Percentiles rank a stretch among this genome's conserved stretches.
phyloP scores from a whole-genome alignment of 768 basidiomycete genomes.

The Collybiopsis confluens region DNA sequence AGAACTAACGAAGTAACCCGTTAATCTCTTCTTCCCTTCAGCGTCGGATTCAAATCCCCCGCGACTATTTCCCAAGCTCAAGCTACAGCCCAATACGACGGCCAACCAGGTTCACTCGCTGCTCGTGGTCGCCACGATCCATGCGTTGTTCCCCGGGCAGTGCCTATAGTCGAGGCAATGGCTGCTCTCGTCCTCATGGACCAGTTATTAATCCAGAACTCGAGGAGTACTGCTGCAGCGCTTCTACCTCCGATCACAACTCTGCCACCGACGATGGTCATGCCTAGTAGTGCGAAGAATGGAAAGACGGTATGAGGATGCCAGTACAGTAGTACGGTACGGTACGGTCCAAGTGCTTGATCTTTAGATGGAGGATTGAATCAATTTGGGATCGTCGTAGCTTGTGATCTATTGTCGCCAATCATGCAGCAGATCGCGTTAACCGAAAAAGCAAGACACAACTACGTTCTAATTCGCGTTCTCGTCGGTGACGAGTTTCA shows the following conservation, averaged over 20 bases:
- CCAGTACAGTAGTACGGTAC: not conserved
- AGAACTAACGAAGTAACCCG: not conserved
- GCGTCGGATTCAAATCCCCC: conserved; percentile 96
- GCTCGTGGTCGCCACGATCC: conserved; percentile 95
- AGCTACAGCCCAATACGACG: conserved; percentile 89
- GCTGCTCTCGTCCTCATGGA: conserved; percentile 95
- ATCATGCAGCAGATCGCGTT: too few species aligned
- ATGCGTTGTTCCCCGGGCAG: conserved; percentile 94
- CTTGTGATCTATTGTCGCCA: too few species aligned
- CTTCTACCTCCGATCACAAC: conserved; percentile 83
- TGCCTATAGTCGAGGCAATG: conserved; percentile 99
- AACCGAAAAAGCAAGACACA: too few species aligned
- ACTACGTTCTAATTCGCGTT: too few species aligned
- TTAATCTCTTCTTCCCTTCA: conserved; percentile 23
- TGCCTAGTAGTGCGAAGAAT: conserved; percentile 33
- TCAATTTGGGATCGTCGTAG: too few species aligned
- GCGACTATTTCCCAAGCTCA: conserved; percentile 96
- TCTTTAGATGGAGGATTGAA: too few species aligned
- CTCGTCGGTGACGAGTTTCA: too few species aligned
- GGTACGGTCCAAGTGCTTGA: not conserved
- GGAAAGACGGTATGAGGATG: not conserved
- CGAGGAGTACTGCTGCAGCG: conserved; percentile 67
- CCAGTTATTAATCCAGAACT: conserved; percentile 83
- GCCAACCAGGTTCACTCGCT: conserved; percentile 81
- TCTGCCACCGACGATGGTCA: conserved; percentile 90